Base-by-base conservation (phyloP, 352 stramenopile genomes). In the Phytophthora hybrid region DNA sequence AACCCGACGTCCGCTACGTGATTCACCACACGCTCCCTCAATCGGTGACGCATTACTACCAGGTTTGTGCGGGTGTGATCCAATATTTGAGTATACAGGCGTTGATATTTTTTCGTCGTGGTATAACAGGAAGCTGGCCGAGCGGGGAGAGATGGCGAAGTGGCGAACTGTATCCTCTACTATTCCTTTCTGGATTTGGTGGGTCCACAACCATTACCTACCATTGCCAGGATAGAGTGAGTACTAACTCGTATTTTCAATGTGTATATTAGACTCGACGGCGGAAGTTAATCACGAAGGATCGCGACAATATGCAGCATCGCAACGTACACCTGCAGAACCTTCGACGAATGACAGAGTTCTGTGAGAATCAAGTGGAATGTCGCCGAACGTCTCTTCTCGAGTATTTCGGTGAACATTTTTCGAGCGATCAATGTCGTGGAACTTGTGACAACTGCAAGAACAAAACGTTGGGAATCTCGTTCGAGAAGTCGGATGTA, bases 351-450 rank as follows among this genome's bases (percentile, higher is more conserved):
- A 97, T 97, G 85, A 87, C 83, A 0, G 87, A 96, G 66, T 97
- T 96, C 68, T 97, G 90, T 63, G 90, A 97, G 63, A 97, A 97
- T 59, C 88, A 96, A 78, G 79, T 95, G 5, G 90, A 97, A 70
- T 97, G 90, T 59, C 83, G 90, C 9, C 83, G 90, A 58, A 96
- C 89, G 31, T 91, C 85, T 23, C 69, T 97, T 34, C 71, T 97
- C 9, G 90, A 95, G 73, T 97, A 96, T 69, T 97, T 97, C 74
- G 90, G 90, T n/a, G 90, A 97, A 55, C 89, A 97, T 68, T 97
- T 97, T 75, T 84, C 80, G 1, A 92, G 78, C 41, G 80, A 85
- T 6, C 74, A 90, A 37, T 97, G 90, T 57, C 79, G 87, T 26
- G 71, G 81, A 63, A 97, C 90, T 34, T 97, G 90, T 47, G 90